Conservation (phyloP, 768 basidiomycete species). For the Tricholoma saponaceum region DNA sequence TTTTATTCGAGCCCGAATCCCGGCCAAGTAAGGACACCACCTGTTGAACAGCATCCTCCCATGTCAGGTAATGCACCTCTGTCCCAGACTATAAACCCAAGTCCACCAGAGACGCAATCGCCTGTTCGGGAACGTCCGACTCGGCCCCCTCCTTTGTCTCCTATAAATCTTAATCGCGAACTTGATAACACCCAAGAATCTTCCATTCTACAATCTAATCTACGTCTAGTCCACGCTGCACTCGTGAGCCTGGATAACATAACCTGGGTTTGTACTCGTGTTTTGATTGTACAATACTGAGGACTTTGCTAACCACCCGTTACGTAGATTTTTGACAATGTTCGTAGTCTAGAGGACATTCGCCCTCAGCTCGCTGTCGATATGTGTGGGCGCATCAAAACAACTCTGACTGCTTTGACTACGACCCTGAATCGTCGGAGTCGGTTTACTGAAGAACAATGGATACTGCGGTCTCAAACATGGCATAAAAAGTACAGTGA, state of each 20-base stretch:
- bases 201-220: neutral
- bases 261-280: neutral
- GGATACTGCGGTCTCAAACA: slow-evolving; percentile 25
- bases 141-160: neutral
- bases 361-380: slow-evolving; percentile 23
- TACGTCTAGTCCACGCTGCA: neutral
- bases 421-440: slow-evolving; percentile 20
- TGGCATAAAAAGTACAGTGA: slow-evolving; percentile 31
- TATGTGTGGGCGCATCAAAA: slow-evolving; percentile 23
- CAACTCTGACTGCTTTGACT: slow-evolving; percentile 20
- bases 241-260: neutral
- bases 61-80: neutral
- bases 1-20: neutral
- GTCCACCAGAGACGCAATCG: neutral
- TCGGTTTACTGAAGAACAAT: slow-evolving; percentile 28
- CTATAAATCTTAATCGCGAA: neutral
- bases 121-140: neutral
- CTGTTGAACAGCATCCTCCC: neutral
- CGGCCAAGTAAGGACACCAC: neutral
- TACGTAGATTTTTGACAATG: neutral
- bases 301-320: neutral
- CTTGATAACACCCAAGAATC: neutral
- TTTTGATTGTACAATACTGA: neutral
- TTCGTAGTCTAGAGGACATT: slow-evolving; percentile 10
- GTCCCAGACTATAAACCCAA: neutral